Evolutionary conservation across 352 stramenopile species (phyloP), one percentile per base, ranked within the genome.

Genomic region (Globisporangium abappressorium): DNA sequence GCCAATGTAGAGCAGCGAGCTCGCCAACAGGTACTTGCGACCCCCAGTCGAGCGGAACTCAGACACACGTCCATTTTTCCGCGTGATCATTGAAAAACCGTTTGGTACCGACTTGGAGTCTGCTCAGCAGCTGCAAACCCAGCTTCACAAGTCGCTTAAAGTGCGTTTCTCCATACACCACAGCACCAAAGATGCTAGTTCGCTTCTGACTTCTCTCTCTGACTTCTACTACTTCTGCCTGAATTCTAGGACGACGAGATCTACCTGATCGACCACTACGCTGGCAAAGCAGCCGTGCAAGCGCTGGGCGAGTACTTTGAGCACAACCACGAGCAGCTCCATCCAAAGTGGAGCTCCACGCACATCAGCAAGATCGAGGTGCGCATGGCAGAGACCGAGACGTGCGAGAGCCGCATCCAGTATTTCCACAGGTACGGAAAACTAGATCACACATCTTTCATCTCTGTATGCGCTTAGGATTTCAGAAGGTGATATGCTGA

Each of bases 201-300:
- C 24, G 24, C 24, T 26, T 26, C 24, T 26, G 24, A 26, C 24
- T 26, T 33, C 30, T 33, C 30, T 33, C 30, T 33, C 30, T 33
- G 30, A 33, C 28, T n/a, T 59, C 1, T 53, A n/a, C 41, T 33
- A 33, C 30, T 2, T 28, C 14, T 47, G 38, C 20, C 14, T 47
- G 15, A 12, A 47, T 47, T 6, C n/a, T 24, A 89, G 78, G 75
- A 79, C 30, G 55, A 93, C 18, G 87, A 96, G 64, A 71, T 95
- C 33, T 87, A 88, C n/a, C 67, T 94, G n/a, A 92, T 94, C 66
- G 88, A 96, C 30, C 88, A 96, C 62, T 96, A 94, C 66, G 80
- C 91, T n/a, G 88, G 87, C 34, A 96, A 96, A 57, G 62, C 65
- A 2, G 82, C 76, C n/a, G 71, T 96, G 1, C 82, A 83, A 20